Conservation (phyloP, 2,329 filamentous ascomycete species). For the Xylaria sp. region DNA sequence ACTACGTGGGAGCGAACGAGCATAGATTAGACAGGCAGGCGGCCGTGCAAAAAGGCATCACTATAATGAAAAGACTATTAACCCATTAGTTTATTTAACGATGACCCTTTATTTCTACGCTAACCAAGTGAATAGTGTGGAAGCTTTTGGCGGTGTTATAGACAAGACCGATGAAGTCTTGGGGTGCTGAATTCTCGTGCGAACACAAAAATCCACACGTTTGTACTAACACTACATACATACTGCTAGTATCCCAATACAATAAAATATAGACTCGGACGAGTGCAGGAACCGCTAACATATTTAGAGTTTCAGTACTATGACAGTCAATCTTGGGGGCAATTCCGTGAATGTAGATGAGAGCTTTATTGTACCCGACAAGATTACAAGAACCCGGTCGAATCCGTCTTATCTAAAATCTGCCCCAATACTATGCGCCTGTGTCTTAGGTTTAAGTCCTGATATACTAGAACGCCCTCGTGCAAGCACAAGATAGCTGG, state of each 20-base stretch:
- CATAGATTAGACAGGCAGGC: conserved; percentile 58
- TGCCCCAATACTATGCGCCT: conserved; percentile 8
- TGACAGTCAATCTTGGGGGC: not conserved
- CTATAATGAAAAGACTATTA: not conserved
- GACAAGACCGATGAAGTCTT: not conserved
- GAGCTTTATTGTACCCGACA: not conserved
- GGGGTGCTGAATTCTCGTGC: conserved; percentile 20
- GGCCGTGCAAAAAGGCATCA: conserved; percentile 5
- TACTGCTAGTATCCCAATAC: not conserved
- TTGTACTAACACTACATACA: conserved; percentile 32
- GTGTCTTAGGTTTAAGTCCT: conserved; percentile 13
- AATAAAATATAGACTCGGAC: not conserved
- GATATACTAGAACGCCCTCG: conserved; percentile 9
- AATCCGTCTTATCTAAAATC: conserved; percentile 5
- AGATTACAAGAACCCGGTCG: not conserved
- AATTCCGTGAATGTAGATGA: not conserved
- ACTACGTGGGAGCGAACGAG: conserved; percentile 92
- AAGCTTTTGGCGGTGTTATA: not conserved
- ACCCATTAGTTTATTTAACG: not conserved
- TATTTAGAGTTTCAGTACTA: not conserved
- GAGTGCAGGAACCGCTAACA: not conserved
- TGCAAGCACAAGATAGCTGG: conserved; percentile 6
- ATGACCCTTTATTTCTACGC: not conserved
- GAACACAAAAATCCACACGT: conserved; percentile 21
- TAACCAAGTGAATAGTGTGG: not conserved